Evolutionary conservation across 306 rosid species (phyloP).

Genomic region (Cicer bijugum): DNA sequence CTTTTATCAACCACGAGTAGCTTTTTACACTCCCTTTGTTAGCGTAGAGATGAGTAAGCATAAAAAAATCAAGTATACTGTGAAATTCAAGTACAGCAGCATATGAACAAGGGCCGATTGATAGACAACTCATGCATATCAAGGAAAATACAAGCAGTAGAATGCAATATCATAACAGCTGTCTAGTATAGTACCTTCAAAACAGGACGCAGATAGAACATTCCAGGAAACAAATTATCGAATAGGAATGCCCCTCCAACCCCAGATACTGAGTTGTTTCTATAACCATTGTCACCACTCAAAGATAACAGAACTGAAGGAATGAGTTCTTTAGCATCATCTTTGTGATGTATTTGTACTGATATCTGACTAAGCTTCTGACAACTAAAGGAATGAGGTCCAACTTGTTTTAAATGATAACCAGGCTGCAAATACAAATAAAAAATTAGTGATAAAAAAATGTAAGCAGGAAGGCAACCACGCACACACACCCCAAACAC

Average conservation of each 20-base stretch:
- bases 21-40: constrained; percentile 18
- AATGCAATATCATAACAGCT: constrained; percentile 34
- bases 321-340: constrained; percentile 69
- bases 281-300: constrained; percentile 93
- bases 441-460: constrained; percentile 26
- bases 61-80: constrained; percentile 35
- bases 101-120: constrained; percentile 35
- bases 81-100: constrained; percentile 34
- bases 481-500: not conserved
- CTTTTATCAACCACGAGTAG: constrained; percentile 16
- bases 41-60: constrained; percentile 37
- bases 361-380: constrained; percentile 97
- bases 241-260: constrained; percentile 80
- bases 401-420: constrained; percentile 81
- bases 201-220: constrained; percentile 93
- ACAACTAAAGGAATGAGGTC: constrained; percentile 81
- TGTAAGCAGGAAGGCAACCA: constrained; percentile 44
- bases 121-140: constrained; percentile 8
- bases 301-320: constrained; percentile 91
- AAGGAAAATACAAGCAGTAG: constrained; percentile 37
- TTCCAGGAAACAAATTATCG: constrained; percentile 87
- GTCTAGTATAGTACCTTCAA: constrained; percentile 70
- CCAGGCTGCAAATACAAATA: constrained; percentile 70
- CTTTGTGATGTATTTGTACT: constrained; percentile 69
- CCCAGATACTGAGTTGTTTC: constrained; percentile 89